Base-by-base conservation (phyloP, 805 yeast genomes). In the Ogataea nonfermentans region DNA sequence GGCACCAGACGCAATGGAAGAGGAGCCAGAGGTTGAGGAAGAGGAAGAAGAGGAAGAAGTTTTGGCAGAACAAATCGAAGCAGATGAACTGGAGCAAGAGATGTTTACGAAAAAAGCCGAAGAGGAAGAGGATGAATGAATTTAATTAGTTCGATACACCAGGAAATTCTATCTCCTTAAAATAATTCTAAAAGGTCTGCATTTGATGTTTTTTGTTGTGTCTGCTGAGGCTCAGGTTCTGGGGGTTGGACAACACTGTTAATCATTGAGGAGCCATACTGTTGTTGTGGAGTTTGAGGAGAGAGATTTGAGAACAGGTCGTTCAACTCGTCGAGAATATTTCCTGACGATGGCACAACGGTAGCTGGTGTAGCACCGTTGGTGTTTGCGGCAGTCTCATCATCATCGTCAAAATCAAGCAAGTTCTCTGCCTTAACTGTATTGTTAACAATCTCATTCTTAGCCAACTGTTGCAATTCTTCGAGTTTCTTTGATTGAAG, bases 391-490 rank as follows among this genome's bases (percentile, higher is more conserved):
- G 36, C 22, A 1, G 45, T 49, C 31, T 50, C 67, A 13, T 67
- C 76, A 32, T 79, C 87, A 44, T 80, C 87, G 53, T 84, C 96
- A 48, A 91, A 80, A 59, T 91, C 96, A 36, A 91, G 74, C 49
- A 93, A 69, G 51, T 86, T 87, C 52, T 88, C 96, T 32, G 83
- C 81, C 51, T 81, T 79, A 20, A 73, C 75, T 32, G 74, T 76
- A 41, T 70, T 73, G 15, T 59, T 57, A 32, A 79, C 76, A 41
- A 82, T 77, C 54, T 88, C 96, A 43, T 78, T 79, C 49, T 78
- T 80, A 9, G 96, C 96, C 50, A 82, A 65, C 46, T 76, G 78
- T 49, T 79, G 80, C 60, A 86, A 76, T 58, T 90, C 97, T 49
- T 84, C 88, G 33, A 90, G 69, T 40, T 79, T 81, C 42, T 76